A percentile compares a stretch with the other conserved stretches of the same genome.
These are phyloP conservation scores for Lachancea fermentati DNA, from an alignment of 805 yeast genomes.

Conservation along the genomic window DNA sequence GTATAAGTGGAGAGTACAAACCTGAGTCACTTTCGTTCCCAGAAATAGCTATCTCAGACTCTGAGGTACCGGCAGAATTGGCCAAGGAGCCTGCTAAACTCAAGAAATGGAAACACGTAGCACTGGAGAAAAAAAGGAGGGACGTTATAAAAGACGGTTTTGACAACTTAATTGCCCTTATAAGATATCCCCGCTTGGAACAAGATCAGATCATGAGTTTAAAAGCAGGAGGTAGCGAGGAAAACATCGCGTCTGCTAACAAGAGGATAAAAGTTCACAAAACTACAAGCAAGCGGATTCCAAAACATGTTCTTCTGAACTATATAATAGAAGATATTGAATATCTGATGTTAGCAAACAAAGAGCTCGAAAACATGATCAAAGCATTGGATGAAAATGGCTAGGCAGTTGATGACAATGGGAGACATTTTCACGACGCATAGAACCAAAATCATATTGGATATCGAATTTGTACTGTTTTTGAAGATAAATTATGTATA, in stretches of 20 bases:
- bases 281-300: conserved; percentile 23
- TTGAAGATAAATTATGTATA: too few species aligned
- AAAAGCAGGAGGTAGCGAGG: background rate
- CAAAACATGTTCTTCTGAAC: conserved; percentile 29
- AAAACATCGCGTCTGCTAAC: background rate
- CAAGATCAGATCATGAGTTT: background rate
- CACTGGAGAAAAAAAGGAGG: conserved; percentile 29
- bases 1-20: conserved; percentile 2
- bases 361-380: conserved; percentile 17
- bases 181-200: conserved; percentile 18
- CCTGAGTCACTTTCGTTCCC: conserved; percentile 17
- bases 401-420: too few species aligned
- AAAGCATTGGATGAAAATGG: background rate
- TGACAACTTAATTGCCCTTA: conserved; percentile 22
- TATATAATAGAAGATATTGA: conserved; percentile 30
- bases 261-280: conserved; percentile 6
- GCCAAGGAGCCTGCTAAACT: conserved; percentile 15
- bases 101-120: conserved; percentile 33
- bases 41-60: conserved; percentile 20
- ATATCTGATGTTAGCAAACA: conserved; percentile 24
- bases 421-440: too few species aligned
- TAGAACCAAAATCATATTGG: too few species aligned
- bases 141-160: conserved; percentile 26
- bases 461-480: too few species aligned
- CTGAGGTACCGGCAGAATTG: conserved; percentile 20